phyloP scores from a whole-genome alignment of 768 basidiomycete genomes.

The Tylopilus balloui region DNA sequence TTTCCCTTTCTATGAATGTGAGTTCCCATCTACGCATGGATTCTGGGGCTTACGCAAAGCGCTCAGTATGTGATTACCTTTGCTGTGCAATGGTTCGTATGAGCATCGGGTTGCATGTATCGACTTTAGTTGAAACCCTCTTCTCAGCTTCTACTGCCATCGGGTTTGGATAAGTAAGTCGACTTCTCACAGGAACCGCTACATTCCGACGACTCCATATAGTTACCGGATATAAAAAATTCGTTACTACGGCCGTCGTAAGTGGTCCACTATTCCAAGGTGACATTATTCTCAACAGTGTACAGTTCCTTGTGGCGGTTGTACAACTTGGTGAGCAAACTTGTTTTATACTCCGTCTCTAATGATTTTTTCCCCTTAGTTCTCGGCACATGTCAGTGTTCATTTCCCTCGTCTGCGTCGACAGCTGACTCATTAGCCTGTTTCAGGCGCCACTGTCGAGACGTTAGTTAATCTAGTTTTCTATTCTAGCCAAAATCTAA shows the following conservation, averaged over 20 bases:
- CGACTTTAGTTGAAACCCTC: neutral
- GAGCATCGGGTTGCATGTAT: neutral
- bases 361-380: neutral
- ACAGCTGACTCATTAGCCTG: neutral
- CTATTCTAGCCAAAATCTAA: neutral
- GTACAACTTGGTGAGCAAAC: constrained; percentile 5
- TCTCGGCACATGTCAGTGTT: constrained; percentile 8
- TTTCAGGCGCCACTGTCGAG: neutral
- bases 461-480: neutral
- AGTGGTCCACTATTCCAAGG: neutral
- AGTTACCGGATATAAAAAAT: constrained; percentile 1
- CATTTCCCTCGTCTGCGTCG: neutral
- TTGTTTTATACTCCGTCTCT: neutral
- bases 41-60: neutral
- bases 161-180: constrained; percentile 18
- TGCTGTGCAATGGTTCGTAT: neutral
- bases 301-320: neutral
- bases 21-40: neutral
- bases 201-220: neutral
- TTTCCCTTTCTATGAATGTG: constrained; percentile 6
- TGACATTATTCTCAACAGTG: neutral
- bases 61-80: neutral
- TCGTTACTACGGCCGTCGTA: constrained; percentile 1
- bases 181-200: neutral
- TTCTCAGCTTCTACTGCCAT: constrained; percentile 14